These are phyloP conservation scores for Gyrodon lividus DNA, from an alignment of 768 basidiomycete genomes.

Conservation along the genomic window DNA sequence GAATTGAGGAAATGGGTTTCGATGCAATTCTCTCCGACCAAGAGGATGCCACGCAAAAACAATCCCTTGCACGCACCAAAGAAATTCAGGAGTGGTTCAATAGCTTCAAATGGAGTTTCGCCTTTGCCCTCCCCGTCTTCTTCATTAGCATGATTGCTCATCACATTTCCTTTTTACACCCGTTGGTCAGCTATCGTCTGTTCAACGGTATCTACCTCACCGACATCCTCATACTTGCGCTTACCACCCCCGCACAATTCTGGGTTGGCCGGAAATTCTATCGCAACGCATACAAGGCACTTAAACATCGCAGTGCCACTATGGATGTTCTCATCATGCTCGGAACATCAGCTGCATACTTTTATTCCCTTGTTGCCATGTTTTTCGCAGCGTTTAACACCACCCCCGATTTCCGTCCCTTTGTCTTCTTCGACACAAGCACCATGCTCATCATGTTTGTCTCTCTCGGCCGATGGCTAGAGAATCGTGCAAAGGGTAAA, in stretches of 20 bases:
- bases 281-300: constrained; percentile 83
- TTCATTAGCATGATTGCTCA: constrained; percentile 85
- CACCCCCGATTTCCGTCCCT: constrained; percentile 70
- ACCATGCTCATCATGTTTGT: constrained; percentile 99
- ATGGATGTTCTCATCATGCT: constrained; percentile 99
- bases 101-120: constrained; percentile 70
- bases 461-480: constrained; percentile 90
- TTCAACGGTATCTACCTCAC: constrained; percentile 75
- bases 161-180: constrained; percentile 57
- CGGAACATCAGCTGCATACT: constrained; percentile 91
- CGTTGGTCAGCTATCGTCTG: constrained; percentile 50
- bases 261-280: constrained; percentile 91
- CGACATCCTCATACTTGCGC: constrained; percentile 68
- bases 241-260: constrained; percentile 92
- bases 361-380: constrained; percentile 80
- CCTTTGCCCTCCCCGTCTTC: constrained; percentile 93
- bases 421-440: constrained; percentile 97
- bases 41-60: constrained; percentile 78
- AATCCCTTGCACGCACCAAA: constrained; percentile 82
- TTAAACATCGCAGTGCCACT: constrained; percentile 86
- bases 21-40: constrained; percentile 84
- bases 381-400: constrained; percentile 61
- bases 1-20: constrained; percentile 86
- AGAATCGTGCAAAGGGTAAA: constrained; percentile 96
- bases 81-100: constrained; percentile 89